Evolutionary conservation across 2,329 filamentous ascomycete species (phyloP), one percentile per base, ranked within the genome.

Genomic region (Pseudocercospora ulei): DNA sequence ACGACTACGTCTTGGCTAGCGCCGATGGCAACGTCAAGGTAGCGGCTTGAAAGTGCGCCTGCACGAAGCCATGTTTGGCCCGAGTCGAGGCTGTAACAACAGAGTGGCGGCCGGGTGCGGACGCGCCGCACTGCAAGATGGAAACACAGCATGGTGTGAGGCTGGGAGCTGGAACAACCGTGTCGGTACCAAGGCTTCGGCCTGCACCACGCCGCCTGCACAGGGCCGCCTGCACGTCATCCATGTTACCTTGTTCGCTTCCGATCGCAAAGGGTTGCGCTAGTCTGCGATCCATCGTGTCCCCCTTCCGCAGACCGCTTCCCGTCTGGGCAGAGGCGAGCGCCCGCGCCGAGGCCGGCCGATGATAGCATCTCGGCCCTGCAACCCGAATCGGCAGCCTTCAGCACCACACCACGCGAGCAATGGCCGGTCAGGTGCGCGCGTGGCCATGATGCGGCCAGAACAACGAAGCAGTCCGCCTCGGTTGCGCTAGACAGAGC

Each of bases 11-110:
- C 27, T 39, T 35, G 40, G 24, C 30, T 34, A 20, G 36, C 27
- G 24, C 41, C 36, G 38, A 34, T 43, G 41, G 24, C 36, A 43
- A 30, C 29, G 41, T 39, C n/a, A n/a, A n/a, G n/a, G n/a, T n/a
- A n/a, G n/a, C n/a, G n/a, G n/a, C n/a, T n/a, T n/a, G n/a, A n/a
- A n/a, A n/a, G n/a, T n/a, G n/a, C n/a, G n/a, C n/a, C n/a, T 43
- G 41, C 41, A 39, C 13, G 7, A 13, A 39, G 12, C 26, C 26
- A 11, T 27, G 33, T 27, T n/a, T n/a, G n/a, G n/a, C 33, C 9
- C 33, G 22, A 26, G 14, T 25, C 22, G 33, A 22, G 27, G 27
- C 13, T n/a, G n/a, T n/a, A n/a, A n/a, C n/a, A n/a, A n/a, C n/a
- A n/a, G n/a, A n/a, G n/a, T n/a, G n/a, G n/a, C n/a, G n/a, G n/a